phyloP scores from a whole-genome alignment of 1,284 basidiomycete genomes.

The Fomitiporia mediterranea region DNA sequence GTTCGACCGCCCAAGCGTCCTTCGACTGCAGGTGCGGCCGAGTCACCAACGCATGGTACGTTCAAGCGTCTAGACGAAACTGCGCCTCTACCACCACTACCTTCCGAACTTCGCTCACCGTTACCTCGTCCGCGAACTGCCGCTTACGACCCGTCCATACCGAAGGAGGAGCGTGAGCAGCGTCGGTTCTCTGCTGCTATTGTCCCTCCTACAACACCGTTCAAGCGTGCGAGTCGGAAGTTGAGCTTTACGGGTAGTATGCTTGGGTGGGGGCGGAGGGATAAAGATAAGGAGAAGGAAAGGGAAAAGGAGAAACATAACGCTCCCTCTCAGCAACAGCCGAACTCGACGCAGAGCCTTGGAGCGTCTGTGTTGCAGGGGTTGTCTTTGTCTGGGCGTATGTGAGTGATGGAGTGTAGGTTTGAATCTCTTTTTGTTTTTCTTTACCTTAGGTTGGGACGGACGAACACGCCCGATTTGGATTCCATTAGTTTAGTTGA shows the following conservation, averaged over 20 bases:
- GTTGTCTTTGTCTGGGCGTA: conserved; percentile 5
- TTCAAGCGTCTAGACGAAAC: conserved; percentile 2
- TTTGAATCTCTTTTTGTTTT: too few species aligned
- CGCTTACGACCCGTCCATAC: neutral
- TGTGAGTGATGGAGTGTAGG: too few species aligned
- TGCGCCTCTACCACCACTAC: conserved; percentile 6
- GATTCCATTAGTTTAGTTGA: too few species aligned
- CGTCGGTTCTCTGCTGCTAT: conserved; percentile 7
- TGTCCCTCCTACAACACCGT: conserved; percentile 22
- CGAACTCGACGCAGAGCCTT: too few species aligned
- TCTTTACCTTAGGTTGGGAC: too few species aligned
- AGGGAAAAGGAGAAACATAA: conserved; percentile 21
- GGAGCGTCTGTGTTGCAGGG: conserved; percentile 4
- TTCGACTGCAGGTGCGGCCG: conserved; percentile 12
- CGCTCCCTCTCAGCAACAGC: too few species aligned
- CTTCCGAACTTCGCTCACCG: conserved; percentile 2
- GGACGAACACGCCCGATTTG: too few species aligned
- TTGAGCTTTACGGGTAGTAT: conserved; percentile 62
- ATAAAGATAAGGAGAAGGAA: conserved; percentile 29
- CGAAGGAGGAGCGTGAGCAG: conserved; percentile 9
- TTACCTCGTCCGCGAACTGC: neutral
- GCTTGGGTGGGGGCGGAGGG: conserved; percentile 51
- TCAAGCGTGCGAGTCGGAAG: conserved; percentile 54
- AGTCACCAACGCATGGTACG: neutral
- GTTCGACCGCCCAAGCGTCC: conserved; percentile 10